Conservation (phyloP, 2,329 filamentous ascomycete genomes). For the Ophiostoma tasmaniense region DNA sequence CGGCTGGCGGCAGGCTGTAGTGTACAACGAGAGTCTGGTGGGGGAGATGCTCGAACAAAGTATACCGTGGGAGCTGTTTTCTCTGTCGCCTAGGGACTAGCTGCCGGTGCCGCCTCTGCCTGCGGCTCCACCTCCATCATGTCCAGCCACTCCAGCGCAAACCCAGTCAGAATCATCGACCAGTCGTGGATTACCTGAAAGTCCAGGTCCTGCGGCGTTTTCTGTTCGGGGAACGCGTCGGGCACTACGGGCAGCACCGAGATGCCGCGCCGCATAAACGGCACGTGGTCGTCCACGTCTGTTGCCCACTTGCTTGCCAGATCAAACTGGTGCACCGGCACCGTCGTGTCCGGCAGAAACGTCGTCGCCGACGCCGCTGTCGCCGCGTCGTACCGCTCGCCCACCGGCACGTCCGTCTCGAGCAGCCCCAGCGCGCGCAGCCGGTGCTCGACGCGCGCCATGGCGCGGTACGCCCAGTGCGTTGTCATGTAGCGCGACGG, state of each 20-base stretch:
- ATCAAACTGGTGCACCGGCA: constrained; percentile 27
- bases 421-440: constrained; percentile 50
- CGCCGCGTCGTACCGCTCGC: constrained; percentile 35
- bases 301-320: constrained; percentile 38
- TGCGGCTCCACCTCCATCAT: constrained; percentile 37
- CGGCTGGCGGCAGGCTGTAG: neutral
- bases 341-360: constrained; percentile 12
- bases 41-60: neutral
- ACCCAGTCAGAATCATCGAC: constrained; percentile 63
- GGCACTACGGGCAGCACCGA: constrained; percentile 70
- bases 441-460: constrained; percentile 57
- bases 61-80: neutral
- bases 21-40: neutral
- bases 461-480: constrained; percentile 69
- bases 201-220: constrained; percentile 67
- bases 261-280: constrained; percentile 67
- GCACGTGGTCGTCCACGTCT: constrained; percentile 64
- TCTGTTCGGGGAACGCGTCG: constrained; percentile 58
- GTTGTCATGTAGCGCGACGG: constrained; percentile 71
- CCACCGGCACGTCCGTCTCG: constrained; percentile 23
- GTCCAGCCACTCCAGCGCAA: constrained; percentile 73
- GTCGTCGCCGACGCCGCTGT: constrained; percentile 28
- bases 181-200: constrained; percentile 65
- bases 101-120: neutral
- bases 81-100: neutral